These are phyloP conservation scores for Neofusicoccum umdonicola DNA, from an alignment of 2,329 filamentous ascomycete species.

Conservation along the genomic window DNA sequence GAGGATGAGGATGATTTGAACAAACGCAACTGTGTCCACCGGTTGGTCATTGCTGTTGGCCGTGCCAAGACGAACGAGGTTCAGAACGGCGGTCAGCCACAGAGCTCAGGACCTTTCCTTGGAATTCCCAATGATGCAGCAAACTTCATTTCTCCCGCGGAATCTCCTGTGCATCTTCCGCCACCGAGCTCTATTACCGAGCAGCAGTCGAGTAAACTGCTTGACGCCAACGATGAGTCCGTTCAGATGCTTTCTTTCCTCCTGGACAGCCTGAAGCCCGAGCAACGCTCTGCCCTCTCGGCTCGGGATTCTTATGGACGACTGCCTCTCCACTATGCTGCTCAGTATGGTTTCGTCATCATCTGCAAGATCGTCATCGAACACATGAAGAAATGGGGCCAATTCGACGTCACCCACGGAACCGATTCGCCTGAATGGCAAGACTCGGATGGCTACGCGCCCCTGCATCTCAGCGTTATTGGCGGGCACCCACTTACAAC, in stretches of 20 bases:
- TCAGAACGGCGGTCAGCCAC: conserved; percentile 45
- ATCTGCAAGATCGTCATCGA: conserved; percentile 84
- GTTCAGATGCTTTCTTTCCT: conserved; percentile 65
- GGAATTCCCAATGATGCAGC: conserved; percentile 55
- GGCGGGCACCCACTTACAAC: conserved; percentile 88
- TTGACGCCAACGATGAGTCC: conserved; percentile 69
- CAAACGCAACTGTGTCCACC: conserved; percentile 87
- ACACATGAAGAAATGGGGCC: conserved; percentile 83
- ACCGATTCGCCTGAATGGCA: conserved; percentile 90
- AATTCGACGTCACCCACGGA: conserved; percentile 79
- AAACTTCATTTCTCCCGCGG: conserved; percentile 77
- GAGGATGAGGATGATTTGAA: conserved; percentile 92
- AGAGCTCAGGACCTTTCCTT: conserved; percentile 27
- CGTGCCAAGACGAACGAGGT: conserved; percentile 62
- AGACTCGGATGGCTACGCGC: conserved; percentile 86
- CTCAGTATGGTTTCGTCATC: conserved; percentile 91
- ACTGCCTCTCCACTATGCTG: conserved; percentile 86
- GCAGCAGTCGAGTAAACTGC: conserved; percentile 57
- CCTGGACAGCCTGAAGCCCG: conserved; percentile 65
- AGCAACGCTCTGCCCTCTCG: conserved; percentile 66
- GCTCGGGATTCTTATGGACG: conserved; percentile 76
- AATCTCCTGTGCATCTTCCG: conserved; percentile 63
- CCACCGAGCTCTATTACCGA: conserved; percentile 65
- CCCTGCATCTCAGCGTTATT: conserved; percentile 87
- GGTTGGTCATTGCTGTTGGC: conserved; percentile 87